Conservation (phyloP, 345 rosid species). For the Camelina sativa region DNA sequence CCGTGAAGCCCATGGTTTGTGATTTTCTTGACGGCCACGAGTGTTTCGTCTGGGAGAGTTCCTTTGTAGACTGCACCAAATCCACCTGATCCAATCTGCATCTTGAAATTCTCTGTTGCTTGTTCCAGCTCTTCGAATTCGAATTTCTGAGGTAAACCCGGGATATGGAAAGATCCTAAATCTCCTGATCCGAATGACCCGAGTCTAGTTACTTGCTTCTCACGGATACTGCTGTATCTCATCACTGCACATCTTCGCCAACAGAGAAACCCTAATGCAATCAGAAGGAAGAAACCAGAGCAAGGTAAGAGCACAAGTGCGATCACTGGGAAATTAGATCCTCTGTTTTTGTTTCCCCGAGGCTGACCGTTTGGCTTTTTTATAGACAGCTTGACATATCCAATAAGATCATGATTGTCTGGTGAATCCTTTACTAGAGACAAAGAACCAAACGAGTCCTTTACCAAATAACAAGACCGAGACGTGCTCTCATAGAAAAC, state of each 20-base stretch:
- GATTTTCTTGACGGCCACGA: conserved; percentile 74
- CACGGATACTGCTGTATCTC: conserved; percentile 42
- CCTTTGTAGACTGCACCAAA: conserved; percentile 79
- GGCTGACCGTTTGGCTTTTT: conserved; percentile 13
- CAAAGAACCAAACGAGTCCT: conserved; percentile 68
- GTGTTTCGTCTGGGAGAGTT: conserved; percentile 52
- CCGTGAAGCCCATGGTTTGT: conserved; percentile 65
- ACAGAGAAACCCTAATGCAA: conserved; percentile 54
- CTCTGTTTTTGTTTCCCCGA: conserved; percentile 19
- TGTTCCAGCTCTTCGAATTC: conserved; percentile 61
- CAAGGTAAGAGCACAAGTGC: conserved; percentile 74
- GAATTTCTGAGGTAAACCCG: conserved; percentile 71
- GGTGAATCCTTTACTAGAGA: conserved; percentile 43
- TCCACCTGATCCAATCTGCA: conserved; percentile 76
- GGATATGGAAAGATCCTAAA: conserved; percentile 70
- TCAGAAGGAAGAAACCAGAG: conserved; percentile 51
- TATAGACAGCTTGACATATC: conserved; percentile 37
- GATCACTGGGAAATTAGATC: conserved; percentile 51
- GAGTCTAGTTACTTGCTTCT: conserved; percentile 46
- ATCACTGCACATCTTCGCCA: conserved; percentile 57
- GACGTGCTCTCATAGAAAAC: conserved; percentile 65
- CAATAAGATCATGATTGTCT: conserved; percentile 46
- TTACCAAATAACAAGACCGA: conserved; percentile 65
- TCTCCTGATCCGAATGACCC: conserved; percentile 62
- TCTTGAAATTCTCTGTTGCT: conserved; percentile 67